Evolutionary conservation across 495 filamentous ascomycete species (phyloP), one percentile per base, ranked within the genome.

Genomic region (Talaromyces trachyspermus): DNA sequence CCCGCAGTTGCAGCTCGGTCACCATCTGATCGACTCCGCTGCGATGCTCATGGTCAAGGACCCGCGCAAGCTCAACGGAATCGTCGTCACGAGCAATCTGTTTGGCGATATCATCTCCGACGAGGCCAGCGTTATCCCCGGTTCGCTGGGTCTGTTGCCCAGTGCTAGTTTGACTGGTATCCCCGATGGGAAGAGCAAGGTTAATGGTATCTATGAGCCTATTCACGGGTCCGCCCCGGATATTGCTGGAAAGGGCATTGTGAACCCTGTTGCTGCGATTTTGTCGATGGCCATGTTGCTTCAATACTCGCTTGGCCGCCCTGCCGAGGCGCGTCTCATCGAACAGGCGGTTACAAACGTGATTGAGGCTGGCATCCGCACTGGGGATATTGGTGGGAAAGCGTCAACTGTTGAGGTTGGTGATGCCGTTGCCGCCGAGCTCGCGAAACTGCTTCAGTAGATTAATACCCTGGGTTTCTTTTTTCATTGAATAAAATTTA

Each of bases 1-100:
- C 69, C 92, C 92, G 24, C 78, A 88, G 62, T 68, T 98, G 17
- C 78, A 86, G 71, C 60, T 94, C 30, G 78, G 79, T 49, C 90
- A 96, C 66, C 91, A 98, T 59, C 75, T 98, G 30, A 96, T 98
- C 60, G 92, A 98, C 69, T 86, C 80, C 46, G 92, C 90, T 15
- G 91, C 92, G 43, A 96, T 98, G 91, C 65, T 96, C 53, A 90
- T 97, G 88, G 78, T 98, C 43, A 95, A 95, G 82, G 87, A 90
- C 61, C 92, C 92, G 18, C 73, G 86, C 18, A 80, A 85, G 43
- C 74, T 98, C 39, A 97, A 97, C 62, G 92, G 92, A 42, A 81
- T 98, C 17, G 78, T 98, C 35, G 81, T 98, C 29, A 95, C 90
- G 5, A 91, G 85, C 70, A 97, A 98, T 65, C 60, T 98, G 52